A percentile compares a stretch with the other conserved stretches of the same genome.
Evolutionary conservation across 257 asterid genomes (phyloP).

Genomic region (Solanum habrochaites): DNA sequence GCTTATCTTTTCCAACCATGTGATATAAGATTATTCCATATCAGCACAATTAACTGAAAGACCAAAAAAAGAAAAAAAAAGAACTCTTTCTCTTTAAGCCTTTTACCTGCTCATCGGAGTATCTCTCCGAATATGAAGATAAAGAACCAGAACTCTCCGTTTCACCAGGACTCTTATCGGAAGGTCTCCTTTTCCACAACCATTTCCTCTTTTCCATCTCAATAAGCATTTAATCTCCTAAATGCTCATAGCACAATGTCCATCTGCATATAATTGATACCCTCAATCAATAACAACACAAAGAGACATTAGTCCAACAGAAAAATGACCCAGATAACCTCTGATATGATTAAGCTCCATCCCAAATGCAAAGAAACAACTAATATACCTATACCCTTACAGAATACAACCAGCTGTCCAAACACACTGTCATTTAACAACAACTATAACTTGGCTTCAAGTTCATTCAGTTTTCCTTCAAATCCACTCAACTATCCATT

Average conservation of each 20-base stretch:
- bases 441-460: not conserved
- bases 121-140: slow-evolving; percentile 54
- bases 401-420: not conserved
- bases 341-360: not conserved
- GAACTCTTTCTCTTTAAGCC: not conserved
- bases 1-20: not conserved
- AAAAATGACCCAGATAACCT: not conserved
- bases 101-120: slow-evolving; percentile 57
- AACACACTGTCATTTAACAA: not conserved
- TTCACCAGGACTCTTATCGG: slow-evolving; percentile 64
- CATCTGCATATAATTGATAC: slow-evolving; percentile 16
- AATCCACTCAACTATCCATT: not conserved
- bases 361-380: not conserved
- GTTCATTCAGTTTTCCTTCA: not conserved
- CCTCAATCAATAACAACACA: not conserved
- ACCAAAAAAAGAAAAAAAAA: too few relatives aligned
- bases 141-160: slow-evolving; percentile 57
- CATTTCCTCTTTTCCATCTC: slow-evolving; percentile 68
- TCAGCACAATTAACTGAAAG: not conserved
- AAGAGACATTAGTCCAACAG: not conserved
- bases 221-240: not conserved
- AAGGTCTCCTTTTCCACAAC: slow-evolving; percentile 60
- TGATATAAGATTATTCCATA: not conserved
- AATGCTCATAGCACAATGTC: not conserved
- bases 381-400: not conserved